Evolutionary conservation across 208 protist genomes (phyloP).

Genomic region (Wallacemonas sp.): DNA sequence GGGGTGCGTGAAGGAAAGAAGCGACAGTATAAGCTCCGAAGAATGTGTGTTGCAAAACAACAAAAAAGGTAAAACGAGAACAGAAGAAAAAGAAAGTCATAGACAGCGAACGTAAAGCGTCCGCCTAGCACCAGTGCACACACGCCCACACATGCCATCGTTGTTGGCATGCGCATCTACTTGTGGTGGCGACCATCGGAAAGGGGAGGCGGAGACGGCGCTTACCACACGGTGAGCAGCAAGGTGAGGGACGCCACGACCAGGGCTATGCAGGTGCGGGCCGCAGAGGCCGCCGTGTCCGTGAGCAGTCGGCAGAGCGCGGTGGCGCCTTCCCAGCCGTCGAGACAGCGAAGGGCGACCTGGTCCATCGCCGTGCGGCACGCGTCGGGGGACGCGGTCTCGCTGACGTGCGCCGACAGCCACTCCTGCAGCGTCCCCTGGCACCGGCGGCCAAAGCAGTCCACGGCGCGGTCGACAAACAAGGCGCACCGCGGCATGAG

Average conservation of each 20-base stretch:
- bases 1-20: slow-evolving; percentile 10
- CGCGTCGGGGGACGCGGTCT: not conserved
- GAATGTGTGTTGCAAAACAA: too few relatives aligned
- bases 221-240: not conserved
- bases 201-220: not conserved
- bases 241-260: not conserved
- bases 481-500: slow-evolving; percentile 26
- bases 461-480: slow-evolving; percentile 15
- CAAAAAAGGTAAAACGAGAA: not conserved
- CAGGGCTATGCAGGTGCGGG: not conserved
- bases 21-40: too few relatives aligned
- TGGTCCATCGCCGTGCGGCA: slow-evolving; percentile 17
- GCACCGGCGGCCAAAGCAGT: slow-evolving; percentile 44
- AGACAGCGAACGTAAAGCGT: not conserved
- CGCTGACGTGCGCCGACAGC: slow-evolving; percentile 3
- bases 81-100: not conserved
- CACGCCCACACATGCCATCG: not conserved
- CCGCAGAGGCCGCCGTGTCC: slow-evolving; percentile 1
- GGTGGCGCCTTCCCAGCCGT: slow-evolving; percentile 41
- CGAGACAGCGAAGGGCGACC: slow-evolving; percentile 31
- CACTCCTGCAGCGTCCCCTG: slow-evolving; percentile 10
- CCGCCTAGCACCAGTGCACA: not conserved
- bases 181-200: too few relatives aligned
- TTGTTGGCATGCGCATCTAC: slow-evolving; percentile 3
- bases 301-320: slow-evolving; percentile 30